A percentile compares a stretch with the other conserved stretches of the same genome.
phyloP scores from a whole-genome alignment of 1,284 basidiomycete species.

The Volvariella surrecta region DNA sequence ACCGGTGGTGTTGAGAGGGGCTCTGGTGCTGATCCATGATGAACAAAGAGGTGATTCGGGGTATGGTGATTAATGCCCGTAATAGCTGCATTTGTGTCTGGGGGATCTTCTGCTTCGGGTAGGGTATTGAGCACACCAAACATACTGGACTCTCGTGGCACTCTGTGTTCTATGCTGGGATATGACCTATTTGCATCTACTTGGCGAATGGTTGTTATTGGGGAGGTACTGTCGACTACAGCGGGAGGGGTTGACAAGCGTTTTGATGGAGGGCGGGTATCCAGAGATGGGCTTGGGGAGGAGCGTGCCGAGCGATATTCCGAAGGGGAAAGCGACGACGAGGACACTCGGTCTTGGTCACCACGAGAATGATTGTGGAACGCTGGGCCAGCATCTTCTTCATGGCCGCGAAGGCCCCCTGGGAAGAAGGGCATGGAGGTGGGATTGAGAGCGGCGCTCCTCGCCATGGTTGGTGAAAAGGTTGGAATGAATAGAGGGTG shows the following conservation, averaged over 20 bases:
- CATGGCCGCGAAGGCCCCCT: conserved; percentile 45
- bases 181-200: conserved; percentile 37
- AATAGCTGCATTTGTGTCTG: conserved; percentile 13
- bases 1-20: conserved; percentile 29
- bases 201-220: conserved; percentile 37
- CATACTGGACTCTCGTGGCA: conserved; percentile 39
- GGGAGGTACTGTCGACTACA: conserved; percentile 28
- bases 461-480: conserved; percentile 44
- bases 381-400: conserved; percentile 40
- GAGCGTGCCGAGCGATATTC: conserved; percentile 61
- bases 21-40: conserved; percentile 21
- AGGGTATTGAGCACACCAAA: conserved; percentile 43
- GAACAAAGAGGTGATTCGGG: neutral
- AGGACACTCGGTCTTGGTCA: conserved; percentile 48
- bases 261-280: conserved; percentile 23
- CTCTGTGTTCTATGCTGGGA: conserved; percentile 31
- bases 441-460: conserved; percentile 68
- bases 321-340: conserved; percentile 48
- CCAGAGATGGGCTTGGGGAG: conserved; percentile 56
- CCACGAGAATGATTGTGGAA: conserved; percentile 39
- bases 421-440: conserved; percentile 79
- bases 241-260: conserved; percentile 19
- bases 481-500: conserved; percentile 13
- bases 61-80: conserved; percentile 22
- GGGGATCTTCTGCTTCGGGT: conserved; percentile 45